Percentiles rank a stretch among this genome's conserved stretches.
These are phyloP conservation scores for Acrocalymma vagum DNA, from an alignment of 2,329 filamentous ascomycete genomes.

Conservation along the genomic window DNA sequence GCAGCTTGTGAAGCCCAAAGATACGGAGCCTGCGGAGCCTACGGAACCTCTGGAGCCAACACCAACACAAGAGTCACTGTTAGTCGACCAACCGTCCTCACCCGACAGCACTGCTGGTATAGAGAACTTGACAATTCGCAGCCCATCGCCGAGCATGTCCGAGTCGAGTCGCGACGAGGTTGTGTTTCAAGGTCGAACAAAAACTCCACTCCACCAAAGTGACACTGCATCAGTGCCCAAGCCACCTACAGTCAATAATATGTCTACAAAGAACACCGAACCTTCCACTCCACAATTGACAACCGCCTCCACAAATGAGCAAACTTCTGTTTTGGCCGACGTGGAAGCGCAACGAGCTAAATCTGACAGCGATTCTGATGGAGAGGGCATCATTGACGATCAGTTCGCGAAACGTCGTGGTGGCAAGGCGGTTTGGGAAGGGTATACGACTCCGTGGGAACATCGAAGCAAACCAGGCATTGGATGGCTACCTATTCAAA, in stretches of 20 bases:
- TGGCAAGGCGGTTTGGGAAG: constrained; percentile 40
- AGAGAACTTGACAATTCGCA: constrained; percentile 45
- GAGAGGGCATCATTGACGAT: constrained; percentile 28
- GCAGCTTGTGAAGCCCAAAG: constrained; percentile 17
- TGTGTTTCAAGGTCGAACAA: constrained; percentile 43
- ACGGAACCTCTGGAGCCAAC: constrained; percentile 18
- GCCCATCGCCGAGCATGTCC: constrained; percentile 43
- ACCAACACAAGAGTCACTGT: constrained; percentile 14
- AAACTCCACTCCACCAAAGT: constrained; percentile 10
- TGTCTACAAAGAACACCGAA: background rate
- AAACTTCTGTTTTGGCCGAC: constrained; percentile 1
- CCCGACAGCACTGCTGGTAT: constrained; percentile 33
- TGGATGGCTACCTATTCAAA: constrained; percentile 40
- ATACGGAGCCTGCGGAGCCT: constrained; percentile 9
- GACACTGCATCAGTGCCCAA: background rate
- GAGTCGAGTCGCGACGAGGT: constrained; percentile 69
- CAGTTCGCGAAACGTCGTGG: constrained; percentile 34
- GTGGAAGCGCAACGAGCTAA: constrained; percentile 10
- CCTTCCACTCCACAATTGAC: constrained; percentile 5
- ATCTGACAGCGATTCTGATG: constrained; percentile 28
- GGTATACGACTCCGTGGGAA: constrained; percentile 37
- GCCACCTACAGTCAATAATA: background rate
- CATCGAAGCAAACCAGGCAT: constrained; percentile 45
- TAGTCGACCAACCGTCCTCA: constrained; percentile 17
- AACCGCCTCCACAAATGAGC: constrained; percentile 8